Conservation (phyloP, 1,139 yeast genomes). For the Groenewaldozyma sp. region DNA sequence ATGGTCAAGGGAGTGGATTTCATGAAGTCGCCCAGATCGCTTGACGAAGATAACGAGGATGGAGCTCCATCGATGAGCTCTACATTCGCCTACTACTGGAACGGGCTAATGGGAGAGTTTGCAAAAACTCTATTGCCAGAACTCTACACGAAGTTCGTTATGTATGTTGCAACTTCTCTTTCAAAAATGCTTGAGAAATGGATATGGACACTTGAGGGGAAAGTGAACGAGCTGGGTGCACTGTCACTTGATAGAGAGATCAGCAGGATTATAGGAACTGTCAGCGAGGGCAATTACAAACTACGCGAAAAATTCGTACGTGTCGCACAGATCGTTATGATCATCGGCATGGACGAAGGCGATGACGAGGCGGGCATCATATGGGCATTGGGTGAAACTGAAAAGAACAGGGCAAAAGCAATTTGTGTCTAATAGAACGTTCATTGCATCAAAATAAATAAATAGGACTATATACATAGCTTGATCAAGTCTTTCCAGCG, state of each 20-base stretch:
- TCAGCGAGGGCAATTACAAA: constrained; percentile 39
- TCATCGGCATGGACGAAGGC: constrained; percentile 78
- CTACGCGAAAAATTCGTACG: constrained; percentile 70
- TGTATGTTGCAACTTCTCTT: constrained; percentile 43
- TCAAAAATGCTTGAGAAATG: constrained; percentile 54
- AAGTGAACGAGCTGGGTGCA: constrained; percentile 76
- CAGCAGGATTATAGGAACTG: constrained; percentile 48
- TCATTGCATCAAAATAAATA: not conserved
- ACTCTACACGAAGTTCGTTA: constrained; percentile 42
- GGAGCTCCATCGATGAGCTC: constrained; percentile 23
- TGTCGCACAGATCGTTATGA: constrained; percentile 73
- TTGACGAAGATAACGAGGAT: constrained; percentile 13
- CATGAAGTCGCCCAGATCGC: constrained; percentile 26
- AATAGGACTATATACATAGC: no score
- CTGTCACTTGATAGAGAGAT: constrained; percentile 77
- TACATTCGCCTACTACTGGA: constrained; percentile 43
- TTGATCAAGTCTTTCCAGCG: no score
- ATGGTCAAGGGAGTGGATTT: constrained; percentile 48
- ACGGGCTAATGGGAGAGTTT: constrained; percentile 54
- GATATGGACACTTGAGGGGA: constrained; percentile 54
- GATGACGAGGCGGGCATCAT: constrained; percentile 55
- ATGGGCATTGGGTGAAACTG: constrained; percentile 77
- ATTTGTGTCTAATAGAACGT: constrained; percentile 16
- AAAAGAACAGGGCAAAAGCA: constrained; percentile 46
- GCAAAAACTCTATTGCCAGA: constrained; percentile 46